These are phyloP conservation scores for Datura wrightii DNA, from an alignment of 257 asterid genomes.

Conservation along the genomic window DNA sequence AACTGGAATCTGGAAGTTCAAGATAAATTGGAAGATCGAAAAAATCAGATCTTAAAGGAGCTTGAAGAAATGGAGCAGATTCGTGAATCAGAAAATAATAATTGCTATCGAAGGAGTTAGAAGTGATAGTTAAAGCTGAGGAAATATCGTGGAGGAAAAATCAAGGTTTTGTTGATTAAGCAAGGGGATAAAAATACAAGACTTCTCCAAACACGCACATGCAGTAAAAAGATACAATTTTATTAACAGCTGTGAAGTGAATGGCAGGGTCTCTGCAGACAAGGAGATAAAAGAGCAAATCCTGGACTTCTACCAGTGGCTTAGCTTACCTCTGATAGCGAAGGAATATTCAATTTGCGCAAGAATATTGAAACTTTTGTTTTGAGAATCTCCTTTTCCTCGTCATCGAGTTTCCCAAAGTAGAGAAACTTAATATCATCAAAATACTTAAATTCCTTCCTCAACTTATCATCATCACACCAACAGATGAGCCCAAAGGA, in stretches of 20 bases:
- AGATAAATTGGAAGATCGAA: too few species aligned
- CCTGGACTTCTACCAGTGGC: background rate
- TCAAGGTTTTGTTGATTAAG: background rate
- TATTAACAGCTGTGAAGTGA: background rate
- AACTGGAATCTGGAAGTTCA: too few species aligned
- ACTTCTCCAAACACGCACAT: background rate
- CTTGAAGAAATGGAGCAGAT: conserved; percentile 5
- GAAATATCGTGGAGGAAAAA: background rate
- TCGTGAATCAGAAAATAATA: background rate
- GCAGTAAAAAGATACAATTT: background rate
- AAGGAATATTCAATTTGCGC: conserved; percentile 68
- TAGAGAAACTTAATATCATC: conserved; percentile 65
- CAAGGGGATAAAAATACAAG: background rate
- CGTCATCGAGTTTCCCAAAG: conserved; percentile 62
- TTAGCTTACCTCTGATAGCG: conserved; percentile 71
- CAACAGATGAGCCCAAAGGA: conserved; percentile 85
- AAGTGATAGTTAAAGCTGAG: background rate
- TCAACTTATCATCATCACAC: conserved; percentile 73
- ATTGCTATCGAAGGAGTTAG: background rate
- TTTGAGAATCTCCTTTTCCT: conserved; percentile 54
- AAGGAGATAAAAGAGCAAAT: conserved; percentile 5
- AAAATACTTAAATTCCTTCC: conserved; percentile 64
- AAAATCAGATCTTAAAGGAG: background rate
- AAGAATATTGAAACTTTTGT: conserved; percentile 55
- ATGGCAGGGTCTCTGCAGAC: background rate